These are phyloP conservation scores for Handroanthus guayacan DNA, from an alignment of 257 asterid species.

Conservation along the genomic window DNA sequence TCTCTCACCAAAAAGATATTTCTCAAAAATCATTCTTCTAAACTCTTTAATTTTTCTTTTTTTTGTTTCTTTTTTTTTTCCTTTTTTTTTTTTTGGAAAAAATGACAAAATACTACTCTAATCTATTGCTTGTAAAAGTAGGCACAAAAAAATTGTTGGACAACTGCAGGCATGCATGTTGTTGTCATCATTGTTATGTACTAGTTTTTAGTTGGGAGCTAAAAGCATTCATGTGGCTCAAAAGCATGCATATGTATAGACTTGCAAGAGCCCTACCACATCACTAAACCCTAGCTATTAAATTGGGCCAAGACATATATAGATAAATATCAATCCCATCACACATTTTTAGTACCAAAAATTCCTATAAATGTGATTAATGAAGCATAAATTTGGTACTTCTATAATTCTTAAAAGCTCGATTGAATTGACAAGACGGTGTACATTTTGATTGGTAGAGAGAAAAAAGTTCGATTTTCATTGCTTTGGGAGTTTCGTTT, in stretches of 20 bases:
- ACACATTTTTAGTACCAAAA: neutral
- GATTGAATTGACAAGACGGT: neutral
- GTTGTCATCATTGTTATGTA: constrained; percentile 12
- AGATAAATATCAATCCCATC: neutral
- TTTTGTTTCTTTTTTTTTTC: no score
- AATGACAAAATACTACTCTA: no score
- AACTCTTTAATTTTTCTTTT: no score
- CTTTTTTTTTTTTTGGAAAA: no score
- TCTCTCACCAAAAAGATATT: no score
- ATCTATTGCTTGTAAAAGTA: neutral
- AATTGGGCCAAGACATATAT: no score
- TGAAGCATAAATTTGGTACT: neutral
- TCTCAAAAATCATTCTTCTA: no score
- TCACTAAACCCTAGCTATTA: neutral
- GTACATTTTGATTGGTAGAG: neutral
- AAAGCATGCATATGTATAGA: constrained; percentile 8
- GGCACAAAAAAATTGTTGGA: neutral
- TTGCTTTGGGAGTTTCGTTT: neutral
- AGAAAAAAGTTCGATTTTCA: neutral
- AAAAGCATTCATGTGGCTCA: constrained; percentile 9
- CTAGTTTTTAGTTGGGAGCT: constrained; percentile 8
- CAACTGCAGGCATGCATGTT: constrained; percentile 14
- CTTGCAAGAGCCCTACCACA: neutral
- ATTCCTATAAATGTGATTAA: neutral
- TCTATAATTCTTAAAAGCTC: neutral